These are phyloP conservation scores for Yamadazyma olivae DNA, from an alignment of 805 yeast genomes.

Conservation along the genomic window DNA sequence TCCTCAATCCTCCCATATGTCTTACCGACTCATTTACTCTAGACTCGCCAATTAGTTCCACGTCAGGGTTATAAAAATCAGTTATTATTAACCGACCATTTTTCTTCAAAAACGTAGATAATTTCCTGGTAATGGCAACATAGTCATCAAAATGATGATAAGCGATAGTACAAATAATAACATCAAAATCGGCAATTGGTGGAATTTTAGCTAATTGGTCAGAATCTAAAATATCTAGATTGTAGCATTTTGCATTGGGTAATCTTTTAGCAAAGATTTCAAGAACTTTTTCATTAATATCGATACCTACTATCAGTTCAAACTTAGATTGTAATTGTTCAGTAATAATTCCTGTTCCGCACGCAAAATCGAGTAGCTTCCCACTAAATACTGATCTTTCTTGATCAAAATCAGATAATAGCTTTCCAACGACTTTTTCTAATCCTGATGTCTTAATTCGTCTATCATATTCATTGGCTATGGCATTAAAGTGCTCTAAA, in stretches of 20 bases:
- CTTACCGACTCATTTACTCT: conserved; percentile 15
- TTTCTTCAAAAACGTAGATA: conserved; percentile 29
- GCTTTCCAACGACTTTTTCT: neutral
- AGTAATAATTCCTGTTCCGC: conserved; percentile 41
- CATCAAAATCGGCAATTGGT: conserved; percentile 33
- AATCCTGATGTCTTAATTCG: conserved; percentile 13
- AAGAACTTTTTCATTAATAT: conserved; percentile 27
- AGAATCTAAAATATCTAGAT: conserved; percentile 24
- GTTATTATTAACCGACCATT: conserved; percentile 34
- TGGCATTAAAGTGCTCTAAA: conserved; percentile 1
- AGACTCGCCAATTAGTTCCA: conserved; percentile 10
- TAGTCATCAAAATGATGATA: conserved; percentile 39
- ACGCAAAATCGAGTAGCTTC: conserved; percentile 37
- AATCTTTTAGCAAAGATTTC: conserved; percentile 7
- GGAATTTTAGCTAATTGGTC: conserved; percentile 14
- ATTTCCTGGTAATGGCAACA: conserved; percentile 23
- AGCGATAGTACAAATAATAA: conserved; percentile 32
- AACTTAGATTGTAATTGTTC: conserved; percentile 26
- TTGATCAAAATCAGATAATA: neutral
- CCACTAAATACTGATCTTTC: neutral
- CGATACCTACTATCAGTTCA: conserved; percentile 25
- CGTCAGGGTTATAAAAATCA: conserved; percentile 38
- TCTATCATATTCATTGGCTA: conserved; percentile 19
- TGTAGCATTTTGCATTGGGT: conserved; percentile 9
- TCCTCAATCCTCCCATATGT: conserved; percentile 32